Base-by-base conservation (phyloP, 2,329 filamentous ascomycete species). In the Septoria linicola region DNA sequence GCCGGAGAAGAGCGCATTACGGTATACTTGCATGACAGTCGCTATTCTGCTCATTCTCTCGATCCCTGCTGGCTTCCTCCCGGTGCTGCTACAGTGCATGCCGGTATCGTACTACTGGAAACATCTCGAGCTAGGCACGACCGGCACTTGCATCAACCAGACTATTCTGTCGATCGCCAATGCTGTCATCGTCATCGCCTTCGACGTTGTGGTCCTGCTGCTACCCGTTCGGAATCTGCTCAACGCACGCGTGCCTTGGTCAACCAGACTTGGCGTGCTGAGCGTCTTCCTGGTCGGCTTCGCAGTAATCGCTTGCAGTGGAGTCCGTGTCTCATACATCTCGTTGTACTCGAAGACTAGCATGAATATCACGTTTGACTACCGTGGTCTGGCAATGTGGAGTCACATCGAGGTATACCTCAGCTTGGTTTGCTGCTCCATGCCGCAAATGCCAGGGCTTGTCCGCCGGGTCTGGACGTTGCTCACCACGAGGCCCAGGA, bases 381-480 rank as follows among this genome's bases (percentile, higher is more conserved):
- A 52, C 36, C 51, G 55, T 20, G 43, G 36, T n/a, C 41, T 56
- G n/a, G 40, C 40, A 7, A 35, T 42, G 25, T 56, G 51, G 49
- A 56, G 47, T 19, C 25, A 53, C 13, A 49, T 56, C 21, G 56
- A 59, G 30, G 55, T 51, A 2, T 46, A 58, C 10, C 40, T 54
- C 19, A 59, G 53, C 39, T 34, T 54, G 27, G 45, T 57, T 8
- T 59, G 54, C 35, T 53, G 52, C 41, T 59, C 51, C 13, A 54
- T 59, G 44, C 57, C 57, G 6, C 48, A 49, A 1, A 43, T 47
- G 31, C 48, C 55, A 2, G 51, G 51, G 11, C 44, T 58, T 8
- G 31, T 44, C n/a, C 52, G 37, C 19, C 35, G 51, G 8, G 35
- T 17, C 20, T 57, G 48, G 47, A 46, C 34, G 3, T 19, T 14